These are phyloP conservation scores for Claviceps digitariae DNA, from an alignment of 2,329 filamentous ascomycete genomes.

Conservation along the genomic window DNA sequence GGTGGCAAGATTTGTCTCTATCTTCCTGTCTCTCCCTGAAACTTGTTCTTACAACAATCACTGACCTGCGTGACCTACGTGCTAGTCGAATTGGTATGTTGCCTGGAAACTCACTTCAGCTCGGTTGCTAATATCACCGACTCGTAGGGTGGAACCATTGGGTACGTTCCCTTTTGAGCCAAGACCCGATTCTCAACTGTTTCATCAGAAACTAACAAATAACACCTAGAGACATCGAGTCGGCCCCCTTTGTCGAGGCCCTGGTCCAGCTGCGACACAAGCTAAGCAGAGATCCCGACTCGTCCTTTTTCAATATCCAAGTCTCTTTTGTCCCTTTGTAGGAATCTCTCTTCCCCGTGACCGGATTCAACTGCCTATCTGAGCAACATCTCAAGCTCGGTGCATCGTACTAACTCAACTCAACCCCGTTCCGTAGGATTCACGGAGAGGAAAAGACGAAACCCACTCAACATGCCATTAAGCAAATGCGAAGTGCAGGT, in stretches of 20 bases:
- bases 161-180: not conserved
- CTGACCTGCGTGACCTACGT: conserved; percentile 13
- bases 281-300: conserved; percentile 42
- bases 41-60: not conserved
- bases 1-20: not conserved
- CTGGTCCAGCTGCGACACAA: conserved; percentile 64
- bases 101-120: not conserved
- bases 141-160: conserved; percentile 48
- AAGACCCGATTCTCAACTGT: not conserved
- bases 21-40: not conserved
- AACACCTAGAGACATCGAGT: conserved; percentile 54
- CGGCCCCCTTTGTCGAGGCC: conserved; percentile 77
- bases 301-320: conserved; percentile 76
- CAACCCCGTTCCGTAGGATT: conserved; percentile 13
- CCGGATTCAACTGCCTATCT: not conserved
- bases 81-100: conserved; percentile 22
- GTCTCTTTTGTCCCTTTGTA: conserved; percentile 70
- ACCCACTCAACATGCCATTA: conserved; percentile 85
- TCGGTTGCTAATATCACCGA: not conserved
- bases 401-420: not conserved
- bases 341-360: not conserved
- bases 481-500: conserved; percentile 69
- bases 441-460: conserved; percentile 82
- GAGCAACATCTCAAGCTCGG: not conserved
- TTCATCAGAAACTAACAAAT: not conserved